phyloP scores from a whole-genome alignment of 331 rosid genomes.

The Stylosanthes scabra region DNA sequence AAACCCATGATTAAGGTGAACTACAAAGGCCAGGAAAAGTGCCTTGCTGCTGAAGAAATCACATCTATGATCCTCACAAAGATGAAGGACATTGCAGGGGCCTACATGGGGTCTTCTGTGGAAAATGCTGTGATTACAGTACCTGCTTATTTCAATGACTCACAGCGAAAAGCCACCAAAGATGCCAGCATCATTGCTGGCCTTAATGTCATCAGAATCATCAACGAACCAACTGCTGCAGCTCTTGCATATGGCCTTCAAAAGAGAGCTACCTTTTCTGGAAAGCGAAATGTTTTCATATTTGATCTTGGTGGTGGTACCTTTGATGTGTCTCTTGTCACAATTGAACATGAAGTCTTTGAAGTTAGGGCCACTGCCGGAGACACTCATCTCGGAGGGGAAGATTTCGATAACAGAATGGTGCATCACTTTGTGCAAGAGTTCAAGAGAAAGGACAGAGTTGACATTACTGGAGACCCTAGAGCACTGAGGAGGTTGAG shows the following conservation, averaged over 20 bases:
- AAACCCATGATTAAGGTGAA: neutral
- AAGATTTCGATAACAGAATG: slow-evolving; percentile 33
- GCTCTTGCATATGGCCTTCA: slow-evolving; percentile 40
- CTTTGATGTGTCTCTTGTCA: slow-evolving; percentile 23
- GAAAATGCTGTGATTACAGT: slow-evolving; percentile 11
- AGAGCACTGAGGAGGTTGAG: slow-evolving; percentile 36
- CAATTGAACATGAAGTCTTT: neutral
- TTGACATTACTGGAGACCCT: neutral
- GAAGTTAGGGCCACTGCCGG: slow-evolving; percentile 30
- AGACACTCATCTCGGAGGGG: slow-evolving; percentile 25
- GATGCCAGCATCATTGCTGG: slow-evolving; percentile 25
- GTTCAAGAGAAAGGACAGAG: neutral
- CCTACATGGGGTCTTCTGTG: neutral
- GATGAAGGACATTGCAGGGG: slow-evolving; percentile 25
- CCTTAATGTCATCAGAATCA: slow-evolving; percentile 25
- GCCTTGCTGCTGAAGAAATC: slow-evolving; percentile 12
- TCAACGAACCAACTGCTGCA: slow-evolving; percentile 32
- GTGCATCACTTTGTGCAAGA: neutral
- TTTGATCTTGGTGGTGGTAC: slow-evolving; percentile 37
- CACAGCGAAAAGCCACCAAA: slow-evolving; percentile 11
- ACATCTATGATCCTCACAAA: slow-evolving; percentile 19
- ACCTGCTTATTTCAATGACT: slow-evolving; percentile 28
- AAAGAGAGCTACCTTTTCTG: neutral
- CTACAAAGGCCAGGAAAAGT: neutral
- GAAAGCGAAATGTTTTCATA: neutral